Evolutionary conservation across 257 asterid species (phyloP).

Genomic region (Coffea canephora): DNA sequence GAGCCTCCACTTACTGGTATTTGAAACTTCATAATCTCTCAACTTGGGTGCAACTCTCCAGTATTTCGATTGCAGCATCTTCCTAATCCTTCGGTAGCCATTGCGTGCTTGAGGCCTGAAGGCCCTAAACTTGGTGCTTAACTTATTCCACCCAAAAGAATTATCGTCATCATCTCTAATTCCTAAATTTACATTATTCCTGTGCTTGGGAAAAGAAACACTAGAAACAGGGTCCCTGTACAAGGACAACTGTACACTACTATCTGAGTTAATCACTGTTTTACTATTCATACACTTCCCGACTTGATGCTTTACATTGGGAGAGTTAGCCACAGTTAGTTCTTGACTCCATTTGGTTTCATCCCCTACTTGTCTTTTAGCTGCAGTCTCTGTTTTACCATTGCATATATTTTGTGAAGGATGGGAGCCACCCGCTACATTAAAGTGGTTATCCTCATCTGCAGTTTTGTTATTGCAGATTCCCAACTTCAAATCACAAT

Average conservation of each 20-base stretch:
- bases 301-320: conserved; percentile 52
- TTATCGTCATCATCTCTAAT: conserved; percentile 96
- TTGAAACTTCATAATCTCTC: conserved; percentile 54
- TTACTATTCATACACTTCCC: conserved; percentile 57
- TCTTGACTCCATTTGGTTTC: conserved; percentile 35
- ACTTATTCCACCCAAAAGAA: conserved; percentile 66
- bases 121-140: conserved; percentile 62
- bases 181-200: conserved; percentile 81
- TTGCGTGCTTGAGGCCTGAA: conserved; percentile 55
- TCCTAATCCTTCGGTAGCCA: conserved; percentile 66
- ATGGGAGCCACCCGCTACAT: conserved; percentile 29
- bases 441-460: conserved; percentile 24
- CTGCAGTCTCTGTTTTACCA: conserved; percentile 34
- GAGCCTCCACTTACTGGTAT: conserved; percentile 50
- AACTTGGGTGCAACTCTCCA: conserved; percentile 66
- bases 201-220: conserved; percentile 57
- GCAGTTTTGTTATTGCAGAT: conserved; percentile 24
- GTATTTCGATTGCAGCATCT: conserved; percentile 67
- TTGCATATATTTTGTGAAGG: conserved; percentile 27
- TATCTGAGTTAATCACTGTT: conserved; percentile 51
- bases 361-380: conserved; percentile 28
- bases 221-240: conserved; percentile 59
- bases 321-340: conserved; percentile 44
- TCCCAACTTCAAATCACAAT: conserved; percentile 47
- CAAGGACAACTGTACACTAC: conserved; percentile 86